Evolutionary conservation across 2,329 filamentous ascomycete species (phyloP).

Genomic region (Neocatenulostroma microsporum): DNA sequence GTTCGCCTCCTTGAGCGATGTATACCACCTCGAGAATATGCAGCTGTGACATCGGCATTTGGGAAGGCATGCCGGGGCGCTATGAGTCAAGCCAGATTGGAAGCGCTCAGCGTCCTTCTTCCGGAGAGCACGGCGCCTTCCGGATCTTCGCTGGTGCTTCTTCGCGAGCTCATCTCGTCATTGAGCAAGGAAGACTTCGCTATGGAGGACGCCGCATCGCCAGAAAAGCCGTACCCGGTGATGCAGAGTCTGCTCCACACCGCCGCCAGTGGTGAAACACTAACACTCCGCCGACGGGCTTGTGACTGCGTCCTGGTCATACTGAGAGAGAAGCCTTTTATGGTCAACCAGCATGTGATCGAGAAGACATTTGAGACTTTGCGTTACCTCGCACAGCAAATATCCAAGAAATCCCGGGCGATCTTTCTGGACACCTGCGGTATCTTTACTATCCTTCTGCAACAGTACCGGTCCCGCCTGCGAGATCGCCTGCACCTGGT

Average conservation of each 20-base stretch:
- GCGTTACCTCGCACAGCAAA: conserved; percentile 2
- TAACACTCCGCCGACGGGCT: conserved; percentile 4
- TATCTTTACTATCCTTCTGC: conserved; percentile 45
- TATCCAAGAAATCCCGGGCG: conserved; percentile 11
- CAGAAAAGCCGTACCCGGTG: not conserved
- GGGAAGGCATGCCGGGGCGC: not conserved
- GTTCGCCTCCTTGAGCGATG: not conserved
- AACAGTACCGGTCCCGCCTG: conserved; percentile 51
- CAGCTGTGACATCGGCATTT: not conserved
- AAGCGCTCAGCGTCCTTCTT: not conserved
- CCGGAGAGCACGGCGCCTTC: not conserved
- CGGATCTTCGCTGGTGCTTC: not conserved
- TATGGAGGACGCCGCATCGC: not conserved
- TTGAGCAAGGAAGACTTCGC: conserved; percentile 2
- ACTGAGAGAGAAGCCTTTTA: conserved; percentile 25
- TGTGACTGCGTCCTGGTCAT: conserved; percentile 15
- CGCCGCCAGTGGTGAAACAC: not conserved
- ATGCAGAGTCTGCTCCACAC: not conserved
- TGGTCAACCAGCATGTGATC: conserved; percentile 38
- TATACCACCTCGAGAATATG: not conserved
- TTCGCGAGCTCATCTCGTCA: not conserved
- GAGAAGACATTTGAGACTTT: conserved; percentile 31
- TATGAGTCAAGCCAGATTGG: not conserved
- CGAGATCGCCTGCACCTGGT: conserved; percentile 55
- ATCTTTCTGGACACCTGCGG: conserved; percentile 50